Evolutionary conservation across 345 rosid genomes (phyloP).

Genomic region (Hypericum perforatum): DNA sequence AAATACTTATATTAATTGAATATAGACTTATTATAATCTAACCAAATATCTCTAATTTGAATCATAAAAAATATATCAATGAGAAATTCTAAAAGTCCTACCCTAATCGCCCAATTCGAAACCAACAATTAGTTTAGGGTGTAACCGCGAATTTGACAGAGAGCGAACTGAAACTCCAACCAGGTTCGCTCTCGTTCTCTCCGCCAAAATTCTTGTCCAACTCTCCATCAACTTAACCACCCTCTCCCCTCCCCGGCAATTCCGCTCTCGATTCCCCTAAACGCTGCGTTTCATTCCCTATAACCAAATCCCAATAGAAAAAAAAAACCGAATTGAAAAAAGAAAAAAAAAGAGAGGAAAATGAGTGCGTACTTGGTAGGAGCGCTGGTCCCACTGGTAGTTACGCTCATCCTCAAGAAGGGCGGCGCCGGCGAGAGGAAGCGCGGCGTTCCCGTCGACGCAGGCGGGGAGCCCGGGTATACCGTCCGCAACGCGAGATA

Average conservation of each 20-base stretch:
- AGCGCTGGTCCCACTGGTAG: slow-evolving; percentile 57
- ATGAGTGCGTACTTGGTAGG: slow-evolving; percentile 81
- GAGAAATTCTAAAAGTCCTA: no score
- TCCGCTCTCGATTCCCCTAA: neutral
- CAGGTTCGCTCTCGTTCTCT: neutral
- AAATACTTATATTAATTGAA: no score
- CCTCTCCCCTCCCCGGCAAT: neutral
- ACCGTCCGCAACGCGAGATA: slow-evolving; percentile 55
- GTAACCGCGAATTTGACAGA: no score
- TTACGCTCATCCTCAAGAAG: slow-evolving; percentile 50
- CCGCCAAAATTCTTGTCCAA: neutral
- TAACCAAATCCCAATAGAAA: no score
- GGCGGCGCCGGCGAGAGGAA: slow-evolving; percentile 41
- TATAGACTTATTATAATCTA: no score
- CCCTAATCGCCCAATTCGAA: no score
- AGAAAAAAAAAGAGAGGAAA: slow-evolving; percentile 1
- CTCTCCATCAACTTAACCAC: neutral
- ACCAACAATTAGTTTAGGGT: no score
- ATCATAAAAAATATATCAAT: no score
- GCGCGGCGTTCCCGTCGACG: slow-evolving; percentile 70
- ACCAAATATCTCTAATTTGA: no score
- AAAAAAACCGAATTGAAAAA: no score
- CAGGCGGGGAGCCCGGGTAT: slow-evolving; percentile 77
- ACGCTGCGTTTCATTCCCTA: no score
- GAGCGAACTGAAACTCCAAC: slow-evolving; percentile 1